Evolutionary conservation across 2,329 filamentous ascomycete species (phyloP).

Genomic region (Colletotrichum lentis): DNA sequence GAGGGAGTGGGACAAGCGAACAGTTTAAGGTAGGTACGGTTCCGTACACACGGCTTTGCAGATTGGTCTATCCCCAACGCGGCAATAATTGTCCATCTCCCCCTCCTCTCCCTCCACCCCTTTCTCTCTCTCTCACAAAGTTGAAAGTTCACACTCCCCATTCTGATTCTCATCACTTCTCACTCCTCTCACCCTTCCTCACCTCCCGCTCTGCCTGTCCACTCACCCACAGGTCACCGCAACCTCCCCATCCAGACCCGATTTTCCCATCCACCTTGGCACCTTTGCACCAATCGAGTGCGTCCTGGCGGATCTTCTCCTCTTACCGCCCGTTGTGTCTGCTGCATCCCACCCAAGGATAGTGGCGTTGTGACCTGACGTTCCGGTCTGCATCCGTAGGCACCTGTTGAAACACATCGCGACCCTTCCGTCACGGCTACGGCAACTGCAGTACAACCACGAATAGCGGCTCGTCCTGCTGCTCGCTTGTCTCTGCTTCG

Average conservation of each 20-base stretch:
- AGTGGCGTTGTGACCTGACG: background rate
- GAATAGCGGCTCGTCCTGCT: background rate
- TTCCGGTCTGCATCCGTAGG: background rate
- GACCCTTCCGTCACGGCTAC: background rate
- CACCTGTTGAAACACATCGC: constrained; percentile 3
- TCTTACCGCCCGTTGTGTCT: background rate
- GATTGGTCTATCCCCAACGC: background rate
- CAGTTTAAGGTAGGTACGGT: background rate
- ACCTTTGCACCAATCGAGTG: background rate
- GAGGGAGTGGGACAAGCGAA: background rate
- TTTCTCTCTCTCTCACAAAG: background rate
- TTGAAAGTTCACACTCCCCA: background rate
- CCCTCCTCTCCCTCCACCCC: background rate
- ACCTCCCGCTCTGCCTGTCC: background rate
- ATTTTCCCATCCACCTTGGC: constrained; percentile 6
- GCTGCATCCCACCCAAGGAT: background rate
- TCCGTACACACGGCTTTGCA: background rate
- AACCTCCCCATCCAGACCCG: constrained; percentile 18
- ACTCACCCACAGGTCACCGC: background rate
- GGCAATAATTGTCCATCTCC: background rate
- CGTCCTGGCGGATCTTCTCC: too few species aligned
- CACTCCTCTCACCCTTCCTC: background rate
- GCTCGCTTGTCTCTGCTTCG: constrained; percentile 2
- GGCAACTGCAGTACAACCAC: background rate
- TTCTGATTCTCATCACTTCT: background rate